Base-by-base conservation (phyloP, 225 moss, liverwort and hornwort genomes). In the Bryum argenteum region DNA sequence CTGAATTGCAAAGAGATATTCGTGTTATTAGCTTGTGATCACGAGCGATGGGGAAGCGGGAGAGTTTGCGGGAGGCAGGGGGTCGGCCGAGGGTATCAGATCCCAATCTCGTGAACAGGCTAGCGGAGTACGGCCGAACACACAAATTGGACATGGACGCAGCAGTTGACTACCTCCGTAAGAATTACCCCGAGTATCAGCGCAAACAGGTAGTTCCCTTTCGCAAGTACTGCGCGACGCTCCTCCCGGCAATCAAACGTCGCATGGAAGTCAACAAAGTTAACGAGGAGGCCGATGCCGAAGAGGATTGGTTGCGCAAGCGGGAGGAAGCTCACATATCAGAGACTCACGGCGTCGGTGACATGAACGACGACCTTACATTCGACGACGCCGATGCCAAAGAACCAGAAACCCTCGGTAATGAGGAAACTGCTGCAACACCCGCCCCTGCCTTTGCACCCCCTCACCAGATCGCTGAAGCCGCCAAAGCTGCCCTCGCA, bases 121-220 rank as follows among this genome's bases (percentile, higher is more conserved):
- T 97, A 53, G 91, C 82, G 63, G 91, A 92, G 77, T 94, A 89
- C 54, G 84, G 85, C 13, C 87, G 80, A 23, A 89, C 86, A 69
- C 84, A 90, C 62, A 73, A 77, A 37, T 39, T 97, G 26, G 90
- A 97, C 24, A 79, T 90, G 52, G 91, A 93, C 47, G 78, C 52
- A 11, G 84, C 87, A n/a, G 72, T 93, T 9, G 89, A 90, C 51
- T 88, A 83, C 72, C 67, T 97, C 78, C 86, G 87, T 51, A 78
- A 77, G 19, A 81, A 83, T 70, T 92, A 85, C 38, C 84, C 84
- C 1, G 93, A 93, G 84, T 97, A 97, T 60, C 76, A 69, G 14
- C 89, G 96, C 54, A 93, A 93, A 72, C 90, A 84, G 58, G 59
- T 79, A 40, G 88, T 79, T 17, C 88, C 90, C 0, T 93, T 94